These are phyloP conservation scores for Kluyveromyces wickerhamii DNA, from an alignment of 805 yeast genomes.

Conservation along the genomic window DNA sequence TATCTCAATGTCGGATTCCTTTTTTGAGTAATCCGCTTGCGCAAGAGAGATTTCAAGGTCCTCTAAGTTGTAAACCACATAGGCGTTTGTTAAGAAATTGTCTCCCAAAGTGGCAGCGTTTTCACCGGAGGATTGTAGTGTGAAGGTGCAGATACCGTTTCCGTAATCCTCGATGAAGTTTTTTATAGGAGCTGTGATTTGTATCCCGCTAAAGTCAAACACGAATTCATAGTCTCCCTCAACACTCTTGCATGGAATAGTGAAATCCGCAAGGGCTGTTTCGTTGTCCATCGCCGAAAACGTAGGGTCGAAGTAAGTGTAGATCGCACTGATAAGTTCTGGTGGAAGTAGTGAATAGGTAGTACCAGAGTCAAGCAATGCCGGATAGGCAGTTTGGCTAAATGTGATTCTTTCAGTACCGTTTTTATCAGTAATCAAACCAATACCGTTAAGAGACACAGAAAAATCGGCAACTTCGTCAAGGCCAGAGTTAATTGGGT, in stretches of 20 bases:
- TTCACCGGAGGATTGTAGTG: conserved; percentile 29
- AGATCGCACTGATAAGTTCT: conserved; percentile 17
- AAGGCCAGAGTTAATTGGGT: conserved; percentile 16
- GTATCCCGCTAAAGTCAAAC: conserved; percentile 46
- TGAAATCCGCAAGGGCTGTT: conserved; percentile 39
- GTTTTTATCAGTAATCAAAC: conserved; percentile 14
- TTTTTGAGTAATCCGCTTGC: conserved; percentile 33
- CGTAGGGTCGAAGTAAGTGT: conserved; percentile 33
- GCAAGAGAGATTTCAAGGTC: conserved; percentile 40
- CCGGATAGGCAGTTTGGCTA: conserved; percentile 25
- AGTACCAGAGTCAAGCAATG: conserved; percentile 50
- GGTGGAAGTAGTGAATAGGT: conserved; percentile 42
- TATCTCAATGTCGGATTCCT: conserved; percentile 37
- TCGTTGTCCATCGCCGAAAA: too few species aligned
- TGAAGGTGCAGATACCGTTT: conserved; percentile 32
- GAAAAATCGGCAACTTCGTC: conserved; percentile 35
- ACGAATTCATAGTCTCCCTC: conserved; percentile 28
- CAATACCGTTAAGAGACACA: conserved; percentile 38
- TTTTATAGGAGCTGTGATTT: conserved; percentile 39
- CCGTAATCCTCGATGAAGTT: conserved; percentile 18
- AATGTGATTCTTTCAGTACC: too few species aligned
- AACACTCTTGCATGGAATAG: conserved; percentile 35
- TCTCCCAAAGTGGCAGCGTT: conserved; percentile 45
- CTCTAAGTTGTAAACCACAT: conserved; percentile 52
- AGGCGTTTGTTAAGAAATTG: conserved; percentile 46